Base-by-base conservation (phyloP, 2,329 filamentous ascomycete genomes). In the Claviceps pusilla region DNA sequence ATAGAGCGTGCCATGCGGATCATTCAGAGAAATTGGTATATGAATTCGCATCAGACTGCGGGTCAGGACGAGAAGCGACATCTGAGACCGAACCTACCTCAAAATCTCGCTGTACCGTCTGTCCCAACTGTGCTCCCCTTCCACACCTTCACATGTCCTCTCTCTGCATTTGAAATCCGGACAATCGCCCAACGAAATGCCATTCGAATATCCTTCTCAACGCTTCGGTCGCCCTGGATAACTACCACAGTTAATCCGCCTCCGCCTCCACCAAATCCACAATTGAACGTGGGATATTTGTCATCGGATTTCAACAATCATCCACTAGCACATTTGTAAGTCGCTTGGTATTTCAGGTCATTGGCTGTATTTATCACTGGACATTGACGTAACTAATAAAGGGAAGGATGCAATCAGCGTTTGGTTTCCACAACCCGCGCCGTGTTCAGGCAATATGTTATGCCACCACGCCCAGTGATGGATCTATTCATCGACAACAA, bases 241-340 rank as follows among this genome's bases (percentile, higher is more conserved):
- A 85, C 91, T 7, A 66, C 71, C 48, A 83, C 82, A 0, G 87
- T 97, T 0, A 95, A 87, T 62, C 80, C 81, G n/a, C 93, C 93
- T 2, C 93, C 93, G 0, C 69, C 80, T 2, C 90, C 93, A 1
- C 93, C 93, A 1, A 77, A 74, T 47, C 89, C 90, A 0, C 81
- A 85, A 59, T 76, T 98, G n/a, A 91, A 89, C 60, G 82, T 98
- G 57, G 93, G 93, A 49, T 98, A 98, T 67, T 83, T 98, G 42
- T 97, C 93, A 3, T 97, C 93, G 0, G 93, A 98, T 69, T 98
- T 98, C 71, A 98, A 98, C 65, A 98, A 98, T 62, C 93, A 98
- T 65, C 93, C 93, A 4, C 73, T 98, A 39, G 93, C 93, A 29
- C 93, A 98, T 71, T 69, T 98, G 76, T 81, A 72, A 71, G 77